Evolutionary conservation across 805 yeast genomes (phyloP).

Genomic region (Wickerhamomyces xylosicus): DNA sequence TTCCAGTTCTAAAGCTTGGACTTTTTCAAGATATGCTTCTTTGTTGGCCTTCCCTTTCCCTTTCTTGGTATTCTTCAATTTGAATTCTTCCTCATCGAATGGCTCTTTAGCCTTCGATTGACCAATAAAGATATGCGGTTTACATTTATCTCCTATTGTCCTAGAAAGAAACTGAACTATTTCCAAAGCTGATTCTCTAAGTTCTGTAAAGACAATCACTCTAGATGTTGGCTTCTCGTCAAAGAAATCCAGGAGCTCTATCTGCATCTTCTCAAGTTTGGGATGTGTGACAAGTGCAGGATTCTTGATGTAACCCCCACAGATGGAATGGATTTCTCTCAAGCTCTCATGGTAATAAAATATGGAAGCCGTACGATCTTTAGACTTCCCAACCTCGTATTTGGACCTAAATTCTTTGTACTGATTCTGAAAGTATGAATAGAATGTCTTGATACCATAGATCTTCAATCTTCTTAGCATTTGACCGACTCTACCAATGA

Average conservation of each 20-base stretch:
- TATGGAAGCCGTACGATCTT: slow-evolving; percentile 49
- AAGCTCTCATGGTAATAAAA: slow-evolving; percentile 48
- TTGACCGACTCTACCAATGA: slow-evolving; percentile 65
- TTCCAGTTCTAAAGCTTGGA: slow-evolving; percentile 19
- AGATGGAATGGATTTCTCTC: slow-evolving; percentile 29
- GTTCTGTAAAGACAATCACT: slow-evolving; percentile 81
- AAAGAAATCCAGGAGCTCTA: slow-evolving; percentile 50
- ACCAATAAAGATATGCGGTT: slow-evolving; percentile 87
- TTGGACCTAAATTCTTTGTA: slow-evolving; percentile 48
- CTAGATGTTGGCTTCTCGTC: slow-evolving; percentile 40
- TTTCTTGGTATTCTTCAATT: slow-evolving; percentile 32
- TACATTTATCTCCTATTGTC: slow-evolving; percentile 24
- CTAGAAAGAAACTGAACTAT: slow-evolving; percentile 57
- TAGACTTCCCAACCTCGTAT: slow-evolving; percentile 47
- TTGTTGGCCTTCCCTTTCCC: slow-evolving; percentile 31
- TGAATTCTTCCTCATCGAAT: slow-evolving; percentile 46
- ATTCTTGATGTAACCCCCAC: slow-evolving; percentile 33
- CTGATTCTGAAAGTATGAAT: slow-evolving; percentile 52
- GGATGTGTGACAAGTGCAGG: slow-evolving; percentile 50
- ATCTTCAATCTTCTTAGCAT: slow-evolving; percentile 58
- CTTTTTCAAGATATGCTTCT: slow-evolving; percentile 22
- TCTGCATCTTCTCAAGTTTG: slow-evolving; percentile 50
- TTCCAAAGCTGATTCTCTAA: slow-evolving; percentile 84
- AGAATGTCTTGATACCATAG: slow-evolving; percentile 78
- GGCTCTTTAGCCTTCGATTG: slow-evolving; percentile 71